Conservation (phyloP, 2,329 filamentous ascomycete genomes). For the Lachnellula hyalina region DNA sequence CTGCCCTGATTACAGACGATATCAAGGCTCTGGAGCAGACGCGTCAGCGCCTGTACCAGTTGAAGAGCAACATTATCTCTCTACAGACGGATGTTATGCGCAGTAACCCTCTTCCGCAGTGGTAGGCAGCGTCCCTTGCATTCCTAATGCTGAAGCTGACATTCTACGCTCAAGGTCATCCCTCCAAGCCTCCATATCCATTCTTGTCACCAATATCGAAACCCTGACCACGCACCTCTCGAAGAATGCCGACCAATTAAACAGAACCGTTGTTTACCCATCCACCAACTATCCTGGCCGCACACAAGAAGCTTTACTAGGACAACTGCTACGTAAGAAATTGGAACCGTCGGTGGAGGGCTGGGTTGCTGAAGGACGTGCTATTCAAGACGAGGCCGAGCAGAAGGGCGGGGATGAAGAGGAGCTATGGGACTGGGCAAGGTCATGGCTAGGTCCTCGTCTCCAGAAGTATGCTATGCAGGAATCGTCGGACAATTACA, state of each 20-base stretch:
- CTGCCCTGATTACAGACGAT: conserved; percentile 41
- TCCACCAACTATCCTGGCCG: conserved; percentile 69
- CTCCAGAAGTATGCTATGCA: conserved; percentile 38
- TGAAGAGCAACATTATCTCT: conserved; percentile 63
- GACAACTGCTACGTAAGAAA: conserved; percentile 74
- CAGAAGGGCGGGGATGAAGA: conserved; percentile 44
- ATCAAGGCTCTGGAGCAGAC: conserved; percentile 66
- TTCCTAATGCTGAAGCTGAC: background rate
- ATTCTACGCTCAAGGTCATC: conserved; percentile 48
- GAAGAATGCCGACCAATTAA: conserved; percentile 62
- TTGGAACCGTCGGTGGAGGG: conserved; percentile 72
- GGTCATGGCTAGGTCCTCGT: conserved; percentile 38
- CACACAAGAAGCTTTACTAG: conserved; percentile 60
- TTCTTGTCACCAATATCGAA: conserved; percentile 65
- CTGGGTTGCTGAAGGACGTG: conserved; percentile 61
- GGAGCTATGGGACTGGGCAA: conserved; percentile 47
- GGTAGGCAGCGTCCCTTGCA: conserved; percentile 41
- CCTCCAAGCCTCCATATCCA: conserved; percentile 65
- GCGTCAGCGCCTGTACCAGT: conserved; percentile 61
- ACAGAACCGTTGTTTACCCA: conserved; percentile 67
- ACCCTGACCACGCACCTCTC: conserved; percentile 60
- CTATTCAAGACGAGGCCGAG: conserved; percentile 30
- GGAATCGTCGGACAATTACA: conserved; percentile 62
- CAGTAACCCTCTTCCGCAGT: conserved; percentile 61
- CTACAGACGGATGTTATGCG: conserved; percentile 56